Base-by-base conservation (phyloP, 768 basidiomycete genomes). In the Antrodiella citrinella region DNA sequence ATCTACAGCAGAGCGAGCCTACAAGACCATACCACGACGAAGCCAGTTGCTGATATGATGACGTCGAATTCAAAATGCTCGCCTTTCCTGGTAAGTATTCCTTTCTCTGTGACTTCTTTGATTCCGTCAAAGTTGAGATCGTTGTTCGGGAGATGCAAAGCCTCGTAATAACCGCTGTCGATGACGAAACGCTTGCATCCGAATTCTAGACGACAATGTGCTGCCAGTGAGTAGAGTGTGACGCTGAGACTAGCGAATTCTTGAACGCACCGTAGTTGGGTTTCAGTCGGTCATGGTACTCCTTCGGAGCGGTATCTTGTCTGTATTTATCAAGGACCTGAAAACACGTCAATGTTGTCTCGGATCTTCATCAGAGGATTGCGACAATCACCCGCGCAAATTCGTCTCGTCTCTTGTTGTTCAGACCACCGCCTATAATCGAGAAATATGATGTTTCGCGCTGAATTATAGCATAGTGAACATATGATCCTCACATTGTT, bases 21-120 rank as follows among this genome's bases (percentile, higher is more conserved):
- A 18, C 35, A 38, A 38, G 18, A 18, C 54, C 50, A 24, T 5
- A 69, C 67, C 42, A 60, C 53, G 9, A 49, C 49, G 49, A 64
- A 70, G 26, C 69, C 69, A 1, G 69, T 71, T 7, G 60, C 64
- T 12, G 55, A 65, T 42, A 68, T 44, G 45, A 71, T 65, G 3
- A 65, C 56, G 45, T 71, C 68, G n/a, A 71, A 60, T 3, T 59
- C 54, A 15, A 64, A 12, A 10, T 48, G 18, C 51, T 19, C 41
- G 49, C 56, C 67, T 51, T 54, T 63, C 38, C 56, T 59, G 11
- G 62, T 65, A 35, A 61, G 19, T 18, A 63, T 51, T 1, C 62
- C 62, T 11, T 55, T 49, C 22, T 52, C 45, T 3, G 44, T 44
- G 21, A 62, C 47, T n/a, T 50, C 51, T 3, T 45, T 47, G 15